Base-by-base conservation (phyloP, 352 stramenopile genomes). In the Globisporangium emineosum region DNA sequence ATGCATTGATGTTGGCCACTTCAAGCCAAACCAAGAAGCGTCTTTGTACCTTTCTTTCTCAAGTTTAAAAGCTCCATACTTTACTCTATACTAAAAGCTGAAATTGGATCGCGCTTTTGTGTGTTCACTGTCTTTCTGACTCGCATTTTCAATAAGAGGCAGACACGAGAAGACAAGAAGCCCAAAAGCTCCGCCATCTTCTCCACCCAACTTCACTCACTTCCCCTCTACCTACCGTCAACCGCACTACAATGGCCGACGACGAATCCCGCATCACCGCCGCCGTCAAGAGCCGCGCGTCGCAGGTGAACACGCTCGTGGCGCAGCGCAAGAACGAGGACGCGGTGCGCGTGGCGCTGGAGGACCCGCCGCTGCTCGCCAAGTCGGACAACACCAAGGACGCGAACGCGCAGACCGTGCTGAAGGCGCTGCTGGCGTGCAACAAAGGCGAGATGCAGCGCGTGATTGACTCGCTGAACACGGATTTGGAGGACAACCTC, bases 371-470 rank as follows among this genome's bases (percentile, higher is more conserved):
- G 1, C 54, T 91, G 42, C 75, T 81, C 23, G 75, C 83, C 35
- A 89, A 88, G 57, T 75, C 70, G n/a, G 78, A 90, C 43, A 64
- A 71, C 15, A 62, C 89, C 55, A 93, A 92, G 63, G 70, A 82
- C 60, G 73, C 83, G 57, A 95, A 95, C 72, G 83, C 86, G 33
- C 83, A 95, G 64, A 88, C 74, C 35, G 85, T 95, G 56, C 82
- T 95, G 68, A 32, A 70, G 45, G 85, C 84, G 30, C 66, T 95
- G 17, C n/a, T 81, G 51, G 84, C 87, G 21, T 95, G 87, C 73
- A 93, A 93, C 71, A 95, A 95, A 73, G 85, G 83, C 65, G 87
- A 95, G 71, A 92, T 91, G 80, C 82, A 92, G 71, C 83, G 82
- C 62, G 70, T 77, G 29, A 83, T 97, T 63, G 83, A 95, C 64